A percentile compares a stretch with the other conserved stretches of the same genome.
Evolutionary conservation across 805 yeast species (phyloP).

Genomic region (Lipomyces sp.): DNA sequence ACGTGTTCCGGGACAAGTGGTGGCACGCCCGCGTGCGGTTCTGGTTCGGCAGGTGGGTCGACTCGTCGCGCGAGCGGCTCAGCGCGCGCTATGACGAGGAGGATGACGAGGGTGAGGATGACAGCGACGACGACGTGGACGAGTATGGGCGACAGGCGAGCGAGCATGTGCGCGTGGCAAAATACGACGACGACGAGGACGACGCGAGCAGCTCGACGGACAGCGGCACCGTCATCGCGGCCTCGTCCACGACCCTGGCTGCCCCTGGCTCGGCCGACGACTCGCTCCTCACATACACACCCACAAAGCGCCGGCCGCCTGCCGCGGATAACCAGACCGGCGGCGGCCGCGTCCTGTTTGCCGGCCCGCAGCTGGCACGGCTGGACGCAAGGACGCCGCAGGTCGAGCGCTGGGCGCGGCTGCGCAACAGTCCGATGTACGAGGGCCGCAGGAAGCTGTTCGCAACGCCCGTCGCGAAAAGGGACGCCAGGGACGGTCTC

Average conservation of each 20-base stretch:
- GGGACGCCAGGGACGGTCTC: not conserved
- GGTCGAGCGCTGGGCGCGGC: conserved; percentile 22
- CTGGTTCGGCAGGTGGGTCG: conserved; percentile 21
- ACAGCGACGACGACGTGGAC: not conserved
- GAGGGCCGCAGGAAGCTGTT: conserved; percentile 22
- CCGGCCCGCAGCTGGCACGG: not conserved
- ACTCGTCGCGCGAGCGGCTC: conserved; percentile 6
- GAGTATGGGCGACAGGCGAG: not conserved
- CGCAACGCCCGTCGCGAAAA: conserved; percentile 14
- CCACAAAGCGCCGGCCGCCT: conserved; percentile 3
- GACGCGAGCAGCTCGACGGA: not conserved
- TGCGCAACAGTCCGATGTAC: conserved; percentile 26
- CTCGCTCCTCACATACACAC: too few species aligned
- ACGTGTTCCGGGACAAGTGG: conserved; percentile 10
- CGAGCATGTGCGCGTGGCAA: too few species aligned
- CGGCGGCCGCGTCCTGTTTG: too few species aligned
- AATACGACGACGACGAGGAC: conserved; percentile 7
- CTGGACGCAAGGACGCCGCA: conserved; percentile 10
- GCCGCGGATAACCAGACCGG: not conserved
- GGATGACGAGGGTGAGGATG: not conserved
- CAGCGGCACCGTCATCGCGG: not conserved
- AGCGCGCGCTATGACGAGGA: not conserved
- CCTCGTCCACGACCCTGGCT: not conserved
- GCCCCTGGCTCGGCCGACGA: too few species aligned
- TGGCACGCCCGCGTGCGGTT: conserved; percentile 1